Base-by-base conservation (phyloP, 768 basidiomycete species). In the Mycena galopus region DNA sequence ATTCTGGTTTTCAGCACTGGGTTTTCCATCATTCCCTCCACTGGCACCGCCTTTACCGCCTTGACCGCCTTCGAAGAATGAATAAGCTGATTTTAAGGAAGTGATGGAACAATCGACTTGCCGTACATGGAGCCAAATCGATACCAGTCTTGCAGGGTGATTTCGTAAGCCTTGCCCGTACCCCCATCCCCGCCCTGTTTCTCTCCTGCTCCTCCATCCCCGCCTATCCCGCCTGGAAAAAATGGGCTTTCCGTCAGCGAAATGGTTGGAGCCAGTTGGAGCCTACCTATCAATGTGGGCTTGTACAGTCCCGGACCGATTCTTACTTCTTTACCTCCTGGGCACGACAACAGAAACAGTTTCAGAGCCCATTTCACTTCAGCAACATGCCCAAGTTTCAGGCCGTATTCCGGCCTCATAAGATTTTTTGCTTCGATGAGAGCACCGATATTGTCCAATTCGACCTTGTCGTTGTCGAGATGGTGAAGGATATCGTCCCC, bases 331-430 rank as follows among this genome's bases (percentile, higher is more conserved):
- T 55, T 32, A 14, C 16, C 9, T 17, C 29, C 29, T 30, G 14
- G 53, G 29, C 29, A 32, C 32, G 53, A 55, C 53, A 55, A 55
- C 27, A 55, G 29, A 30, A 55, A 30, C 29, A 55, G 14, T 55
- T 55, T 55, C 29, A 55, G 32, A 32, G 53, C 53, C 53, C 53
- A 55, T 55, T 32, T 55, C 53, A 55, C 27, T 30, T 55, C 53
- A 55, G 53, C 53, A 55, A 55, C 53, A 30, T 55, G 53, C 6
- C 53, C 53, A 55, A 55, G 53, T 30, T 55, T 17, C 29, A 55
- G 53, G 53, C 29, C 14, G 53, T 32, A 55, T 19, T 32, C 17
- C 16, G 27, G 29, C 29, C 17, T 32, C 53, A 19, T 32, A 32
- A 55, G 53, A 55, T 55, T 30, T 14, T 17, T 30, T 32, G 53